These are phyloP conservation scores for Seiridium unicorne DNA, from an alignment of 2,329 filamentous ascomycete genomes.

Conservation along the genomic window DNA sequence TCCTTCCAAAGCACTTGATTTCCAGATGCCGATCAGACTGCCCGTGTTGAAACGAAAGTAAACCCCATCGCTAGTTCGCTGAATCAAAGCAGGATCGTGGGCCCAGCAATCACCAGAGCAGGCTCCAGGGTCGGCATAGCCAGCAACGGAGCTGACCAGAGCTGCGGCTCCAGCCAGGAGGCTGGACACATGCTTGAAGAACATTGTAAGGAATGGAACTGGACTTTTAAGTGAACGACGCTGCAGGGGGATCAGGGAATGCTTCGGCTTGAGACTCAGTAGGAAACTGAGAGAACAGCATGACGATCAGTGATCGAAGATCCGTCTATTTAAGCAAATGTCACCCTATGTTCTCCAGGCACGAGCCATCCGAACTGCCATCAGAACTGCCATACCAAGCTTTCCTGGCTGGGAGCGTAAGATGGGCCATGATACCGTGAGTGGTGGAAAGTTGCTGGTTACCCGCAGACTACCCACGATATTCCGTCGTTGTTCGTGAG, in stretches of 20 bases:
- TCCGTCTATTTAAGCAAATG: not conserved
- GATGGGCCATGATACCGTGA: not conserved
- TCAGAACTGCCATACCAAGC: not conserved
- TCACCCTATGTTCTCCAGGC: not conserved
- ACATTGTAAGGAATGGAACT: not conserved
- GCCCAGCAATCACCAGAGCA: conserved; percentile 36
- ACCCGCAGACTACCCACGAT: not conserved
- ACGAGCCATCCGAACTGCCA: not conserved
- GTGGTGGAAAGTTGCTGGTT: conserved; percentile 1
- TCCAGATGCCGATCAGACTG: conserved; percentile 37
- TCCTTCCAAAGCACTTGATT: conserved; percentile 32
- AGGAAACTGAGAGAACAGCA: not conserved
- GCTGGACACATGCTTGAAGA: not conserved
- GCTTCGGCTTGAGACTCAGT: too few species aligned
- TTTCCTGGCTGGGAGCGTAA: not conserved
- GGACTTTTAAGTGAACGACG: too few species aligned
- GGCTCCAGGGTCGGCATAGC: conserved; percentile 29
- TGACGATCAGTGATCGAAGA: not conserved
- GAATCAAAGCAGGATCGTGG: conserved; percentile 38
- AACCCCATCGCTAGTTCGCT: conserved; percentile 33
- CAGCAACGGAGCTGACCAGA: conserved; percentile 6
- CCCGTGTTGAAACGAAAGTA: conserved; percentile 44
- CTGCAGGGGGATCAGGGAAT: too few species aligned
- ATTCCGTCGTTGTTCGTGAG: not conserved
- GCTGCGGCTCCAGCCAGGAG: not conserved